Percentiles rank a stretch among this genome's conserved stretches.
Evolutionary conservation across 495 filamentous ascomycete genomes (phyloP).

Genomic region (Penicillium soppii): DNA sequence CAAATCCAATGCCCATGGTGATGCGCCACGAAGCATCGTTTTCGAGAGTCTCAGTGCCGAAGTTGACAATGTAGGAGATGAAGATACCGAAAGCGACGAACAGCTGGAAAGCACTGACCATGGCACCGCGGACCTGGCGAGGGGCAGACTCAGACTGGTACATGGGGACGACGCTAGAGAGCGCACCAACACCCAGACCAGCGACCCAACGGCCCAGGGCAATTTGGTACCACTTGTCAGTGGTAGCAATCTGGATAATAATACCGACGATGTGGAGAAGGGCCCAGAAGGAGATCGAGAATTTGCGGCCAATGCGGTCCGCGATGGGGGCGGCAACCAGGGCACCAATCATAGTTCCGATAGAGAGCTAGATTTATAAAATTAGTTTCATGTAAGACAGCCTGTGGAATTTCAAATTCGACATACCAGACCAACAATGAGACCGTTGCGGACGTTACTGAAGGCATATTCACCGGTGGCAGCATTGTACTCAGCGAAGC

Average conservation of each 20-base stretch:
- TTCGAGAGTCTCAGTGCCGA: conserved; percentile 58
- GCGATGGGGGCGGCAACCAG: conserved; percentile 59
- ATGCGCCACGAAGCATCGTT: conserved; percentile 72
- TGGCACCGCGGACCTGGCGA: conserved; percentile 62
- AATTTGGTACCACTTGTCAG: conserved; percentile 52
- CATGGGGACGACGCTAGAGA: conserved; percentile 71
- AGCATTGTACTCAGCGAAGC: conserved; percentile 43
- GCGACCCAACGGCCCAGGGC: conserved; percentile 58
- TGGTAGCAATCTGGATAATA: conserved; percentile 64
- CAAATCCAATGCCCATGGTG: conserved; percentile 75
- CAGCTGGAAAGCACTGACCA: conserved; percentile 76
- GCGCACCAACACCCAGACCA: conserved; percentile 67
- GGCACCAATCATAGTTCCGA: conserved; percentile 69
- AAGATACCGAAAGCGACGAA: conserved; percentile 88
- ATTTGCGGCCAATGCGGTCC: conserved; percentile 52
- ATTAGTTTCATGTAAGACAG: not conserved
- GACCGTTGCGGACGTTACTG: conserved; percentile 54
- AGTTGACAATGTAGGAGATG: conserved; percentile 79
- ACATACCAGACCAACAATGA: conserved; percentile 57
- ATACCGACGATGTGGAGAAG: conserved; percentile 67
- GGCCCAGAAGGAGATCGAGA: conserved; percentile 55
- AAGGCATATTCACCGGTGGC: conserved; percentile 42
- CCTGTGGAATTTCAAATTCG: not conserved
- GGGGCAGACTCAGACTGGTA: conserved; percentile 72
- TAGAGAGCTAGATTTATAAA: conserved; percentile 47